Evolutionary conservation across 2,329 filamentous ascomycete species (phyloP).

Genomic region (Aspergillus sp.): DNA sequence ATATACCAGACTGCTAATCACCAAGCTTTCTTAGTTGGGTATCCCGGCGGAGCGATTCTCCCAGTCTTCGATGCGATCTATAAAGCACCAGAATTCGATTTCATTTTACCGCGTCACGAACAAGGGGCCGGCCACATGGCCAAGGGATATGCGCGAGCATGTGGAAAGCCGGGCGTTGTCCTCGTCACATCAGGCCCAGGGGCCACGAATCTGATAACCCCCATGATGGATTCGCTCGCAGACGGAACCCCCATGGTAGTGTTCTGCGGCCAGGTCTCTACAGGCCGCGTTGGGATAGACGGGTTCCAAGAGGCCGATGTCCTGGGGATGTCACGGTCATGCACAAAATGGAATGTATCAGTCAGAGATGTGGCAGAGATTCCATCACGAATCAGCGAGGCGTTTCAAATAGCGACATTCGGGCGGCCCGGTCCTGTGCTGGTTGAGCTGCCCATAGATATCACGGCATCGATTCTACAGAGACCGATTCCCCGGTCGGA

Average conservation of each 20-base stretch:
- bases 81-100: conserved; percentile 84
- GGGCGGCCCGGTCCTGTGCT: conserved; percentile 92
- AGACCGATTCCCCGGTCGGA: conserved; percentile 79
- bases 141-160: conserved; percentile 90
- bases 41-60: conserved; percentile 93
- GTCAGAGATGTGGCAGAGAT: conserved; percentile 93
- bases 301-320: conserved; percentile 97
- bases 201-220: conserved; percentile 93
- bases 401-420: conserved; percentile 94
- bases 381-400: conserved; percentile 91
- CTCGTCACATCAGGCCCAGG: conserved; percentile 95
- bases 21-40: too few species aligned
- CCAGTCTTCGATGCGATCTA: conserved; percentile 99
- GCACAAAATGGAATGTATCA: conserved; percentile 99
- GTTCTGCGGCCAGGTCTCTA: conserved; percentile 90
- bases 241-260: conserved; percentile 96
- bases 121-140: conserved; percentile 99
- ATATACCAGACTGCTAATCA: too few species aligned
- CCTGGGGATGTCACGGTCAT: conserved; percentile 87
- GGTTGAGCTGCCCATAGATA: conserved; percentile 94
- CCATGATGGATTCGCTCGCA: conserved; percentile 92
- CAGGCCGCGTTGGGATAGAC: conserved; percentile 86
- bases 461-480: conserved; percentile 80
- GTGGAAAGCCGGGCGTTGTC: conserved; percentile 91
- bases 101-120: conserved; percentile 92